Evolutionary conservation across 2,329 filamentous ascomycete species (phyloP), one percentile per base, ranked within the genome.

Genomic region (Fusarium coicis): DNA sequence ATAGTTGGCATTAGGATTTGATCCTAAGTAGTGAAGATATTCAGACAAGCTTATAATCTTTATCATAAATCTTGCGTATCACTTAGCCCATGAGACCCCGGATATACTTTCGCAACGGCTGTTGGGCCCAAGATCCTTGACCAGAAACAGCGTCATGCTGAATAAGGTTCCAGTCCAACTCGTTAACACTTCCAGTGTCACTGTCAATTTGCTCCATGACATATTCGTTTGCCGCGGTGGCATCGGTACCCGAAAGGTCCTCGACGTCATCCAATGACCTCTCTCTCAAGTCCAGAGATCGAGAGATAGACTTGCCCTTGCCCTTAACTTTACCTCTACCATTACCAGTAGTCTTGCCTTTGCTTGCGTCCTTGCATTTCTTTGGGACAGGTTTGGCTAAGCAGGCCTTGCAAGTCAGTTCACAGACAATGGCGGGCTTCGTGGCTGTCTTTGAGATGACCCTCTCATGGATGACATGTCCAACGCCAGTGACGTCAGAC

Each of bases 101-200:
- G 6, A 55, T 55, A 8, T 42, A 55, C 36, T 43, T 55, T 10
- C 21, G 15, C 15, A 55, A 23, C 1, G 52, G 36, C 16, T 10
- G 2, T 14, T 23, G 11, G 10, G 5, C 21, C 52, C 52, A 55
- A 18, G 36, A n/a, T 19, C 52, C 52, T 18, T 55, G 52, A 10
- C 36, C 26, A 6, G 52, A 55, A 16, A 55, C 52, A 15, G 36
- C 36, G 9, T 55, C 52, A 42, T 55, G 52, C 52, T 55, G 52
- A 5, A 55, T n/a, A 8, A 55, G 36, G 4, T 42, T 42, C 52
- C 52, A 55, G 36, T 55, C 52, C 16, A 42, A 19, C 11, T 55
- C 36, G 15, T 55, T 21, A 21, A 11, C 21, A 3, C 7, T 30
- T 30, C 19, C 7, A 4, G 52, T 12, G 52, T 14, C 36, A 30